Evolutionary conservation across 192 early-diverging fungal species (phyloP), one percentile per base, ranked within the genome.

Genomic region (Cetraspora pellucida): DNA sequence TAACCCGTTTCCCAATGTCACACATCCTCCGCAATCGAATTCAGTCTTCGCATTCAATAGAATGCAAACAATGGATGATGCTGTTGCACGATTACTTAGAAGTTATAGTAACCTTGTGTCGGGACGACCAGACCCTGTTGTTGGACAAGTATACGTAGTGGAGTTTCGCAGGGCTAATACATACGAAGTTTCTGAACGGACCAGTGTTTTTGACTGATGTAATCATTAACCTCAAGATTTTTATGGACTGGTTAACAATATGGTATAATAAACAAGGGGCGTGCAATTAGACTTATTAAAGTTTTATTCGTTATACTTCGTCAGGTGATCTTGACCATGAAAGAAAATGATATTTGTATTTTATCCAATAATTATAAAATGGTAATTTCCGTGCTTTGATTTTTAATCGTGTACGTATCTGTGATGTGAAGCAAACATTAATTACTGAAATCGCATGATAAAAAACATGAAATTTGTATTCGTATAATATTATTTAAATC

Each of bases 131-230:
- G n/a, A 71, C 49, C 49, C 68, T 50, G 49, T 47, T 31, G 23
- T 71, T 25, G 68, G 68, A 30, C 21, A 25, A 28, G 68, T 71
- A 54, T 71, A 54, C n/a, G 47, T 31, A 10, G 27, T 70, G 3
- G 19, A 14, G 23, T 54, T 54, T 49, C 21, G 27, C 3, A 52
- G 47, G 28, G 11, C 25, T 16, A 31, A 52, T 46, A 70, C 46
- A 28, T 70, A 14, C 46, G 47, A 70, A 70, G 47, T 30, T 50
- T 14, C 27, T 50, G 47, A 70, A 69, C 14, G 21, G 28, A 10
- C 4, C 13, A 19, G 25, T 0, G 49, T 70, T 28, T 70, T 70
- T 52, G 67, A 52, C 46, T 52, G 46, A 69, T 37, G 37, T 37
- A 37, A 37, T 37, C 37, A 37, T 37, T 37, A 37, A 37, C 37